A percentile compares a stretch with the other conserved stretches of the same genome.
Conservation (phyloP, 768 basidiomycete genomes). For the Hericium erinaceus region DNA sequence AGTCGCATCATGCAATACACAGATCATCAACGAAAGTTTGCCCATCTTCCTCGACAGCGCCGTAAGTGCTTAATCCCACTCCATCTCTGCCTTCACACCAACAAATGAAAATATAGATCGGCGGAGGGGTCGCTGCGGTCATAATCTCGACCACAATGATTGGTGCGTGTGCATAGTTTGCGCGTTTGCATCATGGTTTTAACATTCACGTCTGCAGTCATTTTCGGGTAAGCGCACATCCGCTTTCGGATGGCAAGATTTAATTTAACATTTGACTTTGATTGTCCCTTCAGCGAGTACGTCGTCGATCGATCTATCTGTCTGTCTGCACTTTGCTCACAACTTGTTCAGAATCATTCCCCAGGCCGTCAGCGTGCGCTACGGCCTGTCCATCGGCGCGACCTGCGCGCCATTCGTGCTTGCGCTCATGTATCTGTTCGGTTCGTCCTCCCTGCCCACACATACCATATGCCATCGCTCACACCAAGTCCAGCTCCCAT, state of each 20-base stretch:
- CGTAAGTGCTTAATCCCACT: slow-evolving; percentile 18
- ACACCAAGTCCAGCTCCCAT: slow-evolving; percentile 31
- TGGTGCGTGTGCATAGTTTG: slow-evolving; percentile 28
- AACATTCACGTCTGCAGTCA: slow-evolving; percentile 34
- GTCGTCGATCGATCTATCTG: neutral
- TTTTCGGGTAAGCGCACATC: slow-evolving; percentile 58
- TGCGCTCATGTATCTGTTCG: slow-evolving; percentile 39
- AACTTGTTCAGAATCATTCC: slow-evolving; percentile 41
- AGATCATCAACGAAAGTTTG: slow-evolving; percentile 79
- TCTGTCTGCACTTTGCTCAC: neutral
- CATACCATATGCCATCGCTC: neutral
- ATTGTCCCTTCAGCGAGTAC: slow-evolving; percentile 1
- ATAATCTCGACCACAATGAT: slow-evolving; percentile 72
- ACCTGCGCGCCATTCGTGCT: slow-evolving; percentile 42
- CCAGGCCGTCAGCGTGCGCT: slow-evolving; percentile 66
- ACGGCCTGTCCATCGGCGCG: slow-evolving; percentile 49
- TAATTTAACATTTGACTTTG: neutral
- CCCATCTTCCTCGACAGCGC: slow-evolving; percentile 78
- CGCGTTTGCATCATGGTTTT: neutral
- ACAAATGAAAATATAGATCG: slow-evolving; percentile 25
- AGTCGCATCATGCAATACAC: neutral
- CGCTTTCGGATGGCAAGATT: neutral
- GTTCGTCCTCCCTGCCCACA: slow-evolving; percentile 18
- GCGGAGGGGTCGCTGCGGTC: slow-evolving; percentile 69
- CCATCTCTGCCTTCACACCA: neutral